Conservation (phyloP, 495 filamentous ascomycete species). For the Pyrenopolyporus hunteri region DNA sequence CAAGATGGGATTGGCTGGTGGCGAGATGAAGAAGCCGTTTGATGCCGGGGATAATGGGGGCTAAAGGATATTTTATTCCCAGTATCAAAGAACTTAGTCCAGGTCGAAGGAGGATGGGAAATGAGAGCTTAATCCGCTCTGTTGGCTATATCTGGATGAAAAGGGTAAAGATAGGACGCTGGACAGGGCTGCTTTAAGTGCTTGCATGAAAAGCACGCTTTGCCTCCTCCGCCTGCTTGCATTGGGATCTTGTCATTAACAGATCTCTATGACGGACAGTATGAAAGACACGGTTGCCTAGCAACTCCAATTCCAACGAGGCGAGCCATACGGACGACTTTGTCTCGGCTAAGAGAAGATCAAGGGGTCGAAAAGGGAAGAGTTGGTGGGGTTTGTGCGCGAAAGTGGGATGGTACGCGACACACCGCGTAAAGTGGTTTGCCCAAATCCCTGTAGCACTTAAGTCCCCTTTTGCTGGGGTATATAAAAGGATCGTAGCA, state of each 20-base stretch:
- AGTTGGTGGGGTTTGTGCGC: constrained; percentile 33
- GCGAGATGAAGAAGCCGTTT: constrained; percentile 22
- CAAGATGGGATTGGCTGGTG: constrained; percentile 14
- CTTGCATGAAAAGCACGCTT: constrained; percentile 45
- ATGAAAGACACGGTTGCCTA: constrained; percentile 44
- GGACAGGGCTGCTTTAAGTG: constrained; percentile 43
- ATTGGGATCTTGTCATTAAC: constrained; percentile 1
- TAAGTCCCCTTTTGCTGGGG: constrained; percentile 7
- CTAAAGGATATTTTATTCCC: constrained; percentile 23
- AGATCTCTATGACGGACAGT: constrained; percentile 25
- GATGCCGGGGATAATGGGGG: constrained; percentile 35
- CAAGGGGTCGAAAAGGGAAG: constrained; percentile 25
- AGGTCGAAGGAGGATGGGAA: constrained; percentile 33
- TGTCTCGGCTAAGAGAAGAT: constrained; percentile 36
- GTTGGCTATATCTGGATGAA: constrained; percentile 7
- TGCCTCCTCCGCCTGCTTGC: too few relatives aligned
- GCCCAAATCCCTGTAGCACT: constrained; percentile 29
- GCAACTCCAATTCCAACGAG: constrained; percentile 40
- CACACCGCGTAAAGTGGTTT: constrained; percentile 48
- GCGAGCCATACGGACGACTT: constrained; percentile 21
- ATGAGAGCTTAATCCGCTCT: constrained; percentile 14
- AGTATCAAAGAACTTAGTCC: constrained; percentile 27
- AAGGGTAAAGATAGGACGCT: constrained; percentile 17
- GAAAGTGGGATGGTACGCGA: constrained; percentile 44
- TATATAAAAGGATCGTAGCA: constrained; percentile 4